Base-by-base conservation (phyloP, 768 basidiomycete species). In the Mycena galericulata region DNA sequence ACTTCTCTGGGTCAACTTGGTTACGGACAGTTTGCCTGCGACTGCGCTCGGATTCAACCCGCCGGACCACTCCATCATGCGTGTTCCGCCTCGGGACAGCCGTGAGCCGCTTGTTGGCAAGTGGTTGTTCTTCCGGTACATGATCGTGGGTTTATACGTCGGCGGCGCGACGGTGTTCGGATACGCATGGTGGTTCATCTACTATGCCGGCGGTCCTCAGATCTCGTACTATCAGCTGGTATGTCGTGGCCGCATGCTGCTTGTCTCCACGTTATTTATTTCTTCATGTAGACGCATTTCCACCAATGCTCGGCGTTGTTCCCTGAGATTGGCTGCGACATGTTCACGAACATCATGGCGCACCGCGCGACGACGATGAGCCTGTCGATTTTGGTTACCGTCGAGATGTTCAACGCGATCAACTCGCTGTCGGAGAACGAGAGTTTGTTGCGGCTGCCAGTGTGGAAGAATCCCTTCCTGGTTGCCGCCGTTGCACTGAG, bases 141-240 rank as follows among this genome's bases (percentile, higher is more conserved):
- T 98, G 86, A 87, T 98, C 60, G 89, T 99, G 65, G 97, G 97
- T 14, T 86, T 88, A 56, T 99, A 99, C 75, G 97, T 99, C 59
- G 97, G 97, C 32, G 89, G 89, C 62, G 97, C 96, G 5, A 99
- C 97, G 27, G 97, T 99, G 27, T 95, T 93, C 72, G 97, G 97
- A 53, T 99, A 99, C 76, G 97, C 96, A 0, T 99, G 97, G 97
- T 99, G 97, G 97, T 99, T 99, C 83, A 84, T 97, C 75, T 93
- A 90, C 79, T 98, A 98, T 79, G 75, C 86, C 18, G 92, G 87
- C 50, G 97, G 97, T 1, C 97, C 97, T 6, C 95, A 96, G 76
- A 98, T 99, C 75, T 86, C 93, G 4, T 98, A 93, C 85, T 84
- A 94, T 75, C 95, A 99, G 80, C 83, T 99, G 69, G 97, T 98